A percentile compares a stretch with the other conserved stretches of the same genome.
Conservation (phyloP, 768 basidiomycete genomes). For the Auricularia auricula-judae region DNA sequence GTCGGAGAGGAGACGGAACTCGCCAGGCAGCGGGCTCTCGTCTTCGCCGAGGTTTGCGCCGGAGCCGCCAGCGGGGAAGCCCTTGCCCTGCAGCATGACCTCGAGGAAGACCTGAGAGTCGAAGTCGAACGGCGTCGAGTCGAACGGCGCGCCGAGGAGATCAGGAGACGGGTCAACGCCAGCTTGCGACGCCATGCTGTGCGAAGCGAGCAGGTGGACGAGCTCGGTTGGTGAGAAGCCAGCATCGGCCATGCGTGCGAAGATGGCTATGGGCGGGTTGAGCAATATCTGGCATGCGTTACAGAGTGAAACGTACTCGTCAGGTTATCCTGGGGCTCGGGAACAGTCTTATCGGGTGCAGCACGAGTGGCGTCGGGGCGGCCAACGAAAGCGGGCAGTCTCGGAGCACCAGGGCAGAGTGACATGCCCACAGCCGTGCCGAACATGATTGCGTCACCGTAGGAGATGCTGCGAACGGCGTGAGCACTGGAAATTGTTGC, state of each 20-base stretch:
- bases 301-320: not conserved
- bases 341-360: too few relatives aligned
- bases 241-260: conserved; percentile 15
- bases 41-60: conserved; percentile 26
- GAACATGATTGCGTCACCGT: conserved; percentile 15
- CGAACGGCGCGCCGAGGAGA: conserved; percentile 17
- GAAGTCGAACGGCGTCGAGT: conserved; percentile 9
- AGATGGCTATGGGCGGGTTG: conserved; percentile 10
- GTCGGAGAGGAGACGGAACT: conserved; percentile 35
- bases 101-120: conserved; percentile 5
- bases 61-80: conserved; percentile 21
- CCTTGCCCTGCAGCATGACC: conserved; percentile 15
- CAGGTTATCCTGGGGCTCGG: conserved; percentile 7
- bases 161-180: conserved; percentile 14
- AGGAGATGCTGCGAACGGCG: conserved; percentile 9
- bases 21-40: conserved; percentile 12
- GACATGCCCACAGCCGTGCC: conserved; percentile 12
- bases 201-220: conserved; percentile 7
- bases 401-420: conserved; percentile 15
- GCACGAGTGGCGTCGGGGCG: too few relatives aligned
- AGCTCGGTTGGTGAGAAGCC: conserved; percentile 16
- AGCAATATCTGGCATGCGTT: not conserved
- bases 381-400: too few relatives aligned
- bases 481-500: conserved; percentile 11
- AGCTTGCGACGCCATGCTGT: conserved; percentile 13